Evolutionary conservation across 164 flowering plant species (phyloP), one percentile per base, ranked within the genome.

Genomic region (Nymphaea colorata): DNA sequence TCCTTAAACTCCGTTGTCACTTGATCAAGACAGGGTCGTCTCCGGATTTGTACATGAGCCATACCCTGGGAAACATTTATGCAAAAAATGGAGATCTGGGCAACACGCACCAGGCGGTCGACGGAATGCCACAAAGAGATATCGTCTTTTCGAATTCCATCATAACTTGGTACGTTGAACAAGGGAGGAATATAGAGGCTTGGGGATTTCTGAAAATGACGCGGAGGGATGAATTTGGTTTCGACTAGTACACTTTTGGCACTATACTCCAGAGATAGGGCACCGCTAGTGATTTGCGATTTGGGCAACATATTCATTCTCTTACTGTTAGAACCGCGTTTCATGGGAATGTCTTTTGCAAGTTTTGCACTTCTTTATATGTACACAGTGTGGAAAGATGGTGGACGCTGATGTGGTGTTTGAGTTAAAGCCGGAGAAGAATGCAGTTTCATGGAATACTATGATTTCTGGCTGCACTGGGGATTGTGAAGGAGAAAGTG

Each of bases 101-200:
- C 15, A 0, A 51, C 72, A 91, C 93, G 8, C 77, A 44, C 70
- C 64, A 79, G n/a, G 51, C 86, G 86, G 86, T 91, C 82, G 87
- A 82, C 64, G 87, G 83, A 80, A 91, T 86, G 83, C 82, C 83
- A 11, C 77, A 79, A 59, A 79, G 85, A 79, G 98, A 92, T 69
- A 72, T 80, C 3, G 87, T 83, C 36, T 77, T 96, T 51, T 89
- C 94, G 96, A 89, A 92, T 75, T 75, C 93, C n/a, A 73, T 90
- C 79, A 80, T 90, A 36, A 69, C 87, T 64, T 90, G 87, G 2
- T 79, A 77, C 69, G 83, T 82, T 2, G 81, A 84, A 67, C 67
- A 42, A 42, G 87, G 90, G 53, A 59, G 70, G 42, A 71, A 79
- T 6, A 73, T 63, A 62, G 41, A 63, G 44, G 81, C 88, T 12